Conservation (phyloP, 2,329 filamentous ascomycete genomes). For the Ophiostoma ulmi region DNA sequence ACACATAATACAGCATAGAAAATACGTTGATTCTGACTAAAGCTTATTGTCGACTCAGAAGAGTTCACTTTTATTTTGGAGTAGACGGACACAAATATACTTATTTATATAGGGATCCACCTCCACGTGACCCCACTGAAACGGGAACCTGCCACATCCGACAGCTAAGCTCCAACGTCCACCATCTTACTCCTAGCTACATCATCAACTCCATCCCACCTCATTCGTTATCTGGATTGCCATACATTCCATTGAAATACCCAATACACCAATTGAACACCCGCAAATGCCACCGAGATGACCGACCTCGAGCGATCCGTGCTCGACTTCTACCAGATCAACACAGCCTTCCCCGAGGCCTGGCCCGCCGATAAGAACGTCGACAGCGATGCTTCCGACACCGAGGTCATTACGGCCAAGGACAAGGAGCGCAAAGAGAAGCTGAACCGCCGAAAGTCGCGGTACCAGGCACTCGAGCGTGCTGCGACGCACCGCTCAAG, state of each 20-base stretch:
- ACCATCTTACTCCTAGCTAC: not conserved
- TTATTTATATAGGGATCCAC: not conserved
- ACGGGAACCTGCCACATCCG: constrained; percentile 2
- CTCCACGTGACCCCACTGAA: constrained; percentile 4
- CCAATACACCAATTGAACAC: not conserved
- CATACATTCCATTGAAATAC: not conserved
- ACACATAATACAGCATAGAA: too few relatives aligned
- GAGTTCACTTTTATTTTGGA: too few relatives aligned
- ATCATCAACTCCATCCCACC: not conserved
- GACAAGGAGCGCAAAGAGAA: constrained; percentile 41
- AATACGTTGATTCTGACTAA: too few relatives aligned
- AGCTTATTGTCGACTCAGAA: too few relatives aligned
- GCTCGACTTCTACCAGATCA: constrained; percentile 84
- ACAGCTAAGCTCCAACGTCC: constrained; percentile 6
- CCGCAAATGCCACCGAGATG: constrained; percentile 39
- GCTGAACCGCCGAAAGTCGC: constrained; percentile 61
- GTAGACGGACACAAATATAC: too few relatives aligned
- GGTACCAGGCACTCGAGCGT: constrained; percentile 79
- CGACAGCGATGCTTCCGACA: constrained; percentile 55
- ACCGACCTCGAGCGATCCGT: constrained; percentile 71
- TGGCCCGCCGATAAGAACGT: constrained; percentile 83
- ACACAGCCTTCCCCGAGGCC: constrained; percentile 69
- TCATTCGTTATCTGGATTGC: not conserved
- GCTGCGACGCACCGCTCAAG: constrained; percentile 65
- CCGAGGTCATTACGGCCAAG: constrained; percentile 41